Conservation (phyloP, 208 protist species). For the Leishmania aethiopica region DNA sequence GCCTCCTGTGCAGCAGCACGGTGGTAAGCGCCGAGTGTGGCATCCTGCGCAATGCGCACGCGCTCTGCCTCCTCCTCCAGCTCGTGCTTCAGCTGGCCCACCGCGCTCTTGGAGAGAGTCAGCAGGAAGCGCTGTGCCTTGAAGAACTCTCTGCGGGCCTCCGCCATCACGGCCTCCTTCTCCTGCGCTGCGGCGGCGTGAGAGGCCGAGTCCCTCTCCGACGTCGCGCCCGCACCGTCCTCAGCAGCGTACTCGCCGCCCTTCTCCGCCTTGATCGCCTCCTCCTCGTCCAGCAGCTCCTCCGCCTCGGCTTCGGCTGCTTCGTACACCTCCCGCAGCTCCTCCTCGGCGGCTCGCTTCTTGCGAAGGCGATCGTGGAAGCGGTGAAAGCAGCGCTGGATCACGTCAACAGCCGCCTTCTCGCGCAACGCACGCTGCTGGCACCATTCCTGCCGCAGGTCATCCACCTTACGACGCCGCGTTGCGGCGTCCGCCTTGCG, state of each 20-base stretch:
- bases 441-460: conserved; percentile 59
- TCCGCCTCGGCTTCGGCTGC: conserved; percentile 69
- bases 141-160: conserved; percentile 65
- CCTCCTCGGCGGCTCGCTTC: conserved; percentile 52
- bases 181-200: conserved; percentile 26
- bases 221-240: conserved; percentile 4
- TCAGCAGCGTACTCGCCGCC: conserved; percentile 13
- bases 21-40: conserved; percentile 23
- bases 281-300: conserved; percentile 64
- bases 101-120: conserved; percentile 55
- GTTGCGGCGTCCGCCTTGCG: conserved; percentile 33
- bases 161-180: conserved; percentile 40
- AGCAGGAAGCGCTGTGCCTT: conserved; percentile 76
- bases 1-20: conserved; percentile 36
- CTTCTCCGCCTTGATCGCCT: conserved; percentile 15
- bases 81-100: conserved; percentile 61
- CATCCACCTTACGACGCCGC: conserved; percentile 43
- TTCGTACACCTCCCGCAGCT: conserved; percentile 54
- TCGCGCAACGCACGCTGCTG: conserved; percentile 53
- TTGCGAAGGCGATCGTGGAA: conserved; percentile 38
- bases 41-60: conserved; percentile 52
- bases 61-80: conserved; percentile 55
- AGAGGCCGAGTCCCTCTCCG: conserved; percentile 22
- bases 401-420: conserved; percentile 70
- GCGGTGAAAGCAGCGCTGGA: conserved; percentile 68